Base-by-base conservation (phyloP, 2,329 filamentous ascomycete genomes). In the Colletotrichum simmondsii region DNA sequence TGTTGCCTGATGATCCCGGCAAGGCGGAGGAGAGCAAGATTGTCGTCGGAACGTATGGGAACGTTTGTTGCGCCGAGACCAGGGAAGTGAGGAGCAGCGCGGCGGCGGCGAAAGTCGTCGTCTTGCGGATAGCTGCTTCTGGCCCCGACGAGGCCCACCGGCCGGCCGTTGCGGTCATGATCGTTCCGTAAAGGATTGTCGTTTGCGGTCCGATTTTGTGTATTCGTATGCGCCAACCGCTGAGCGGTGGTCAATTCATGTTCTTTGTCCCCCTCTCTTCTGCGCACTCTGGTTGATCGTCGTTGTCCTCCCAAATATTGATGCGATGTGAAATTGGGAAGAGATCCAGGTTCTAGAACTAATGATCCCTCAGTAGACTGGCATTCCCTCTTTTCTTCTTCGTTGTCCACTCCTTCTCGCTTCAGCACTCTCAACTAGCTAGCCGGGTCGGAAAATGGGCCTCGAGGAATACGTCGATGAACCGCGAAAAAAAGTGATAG, bases 31-130 rank as follows among this genome's bases (percentile, higher is more conserved):
- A 85, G 58, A 91, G 87, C 71, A 96, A 88, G 65, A 97, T 88
- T 35, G 89, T 91, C 0, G 95, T 95, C 3, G 94, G 93, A 68
- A 92, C 91, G 84, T 97, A 97, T 30, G 94, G 95, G 65, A 95
- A 87, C 61, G 81, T 81, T 77, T 87, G 84, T 64, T 87, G 85
- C 7, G 81, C 77, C 49, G 79, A 75, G 24, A 54, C 73, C 24
- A 65, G 26, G 16, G 69, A 57, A 4, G 69, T 52, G 28, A 74
- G 35, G n/a, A 75, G 54, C 65, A 75, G 59, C n/a, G 69, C 68
- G 3, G 65, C 59, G 60, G 60, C 60, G 46, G 68, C 59, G 42
- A 65, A 54, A 22, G 66, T 28, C 30, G 53, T 22, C 30, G 26
- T 73, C 12, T 53, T 53, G 46, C 65, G 72, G 26, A 46, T 60